phyloP scores from a whole-genome alignment of 2,329 filamentous ascomycete species.

The Xylariales sp. region DNA sequence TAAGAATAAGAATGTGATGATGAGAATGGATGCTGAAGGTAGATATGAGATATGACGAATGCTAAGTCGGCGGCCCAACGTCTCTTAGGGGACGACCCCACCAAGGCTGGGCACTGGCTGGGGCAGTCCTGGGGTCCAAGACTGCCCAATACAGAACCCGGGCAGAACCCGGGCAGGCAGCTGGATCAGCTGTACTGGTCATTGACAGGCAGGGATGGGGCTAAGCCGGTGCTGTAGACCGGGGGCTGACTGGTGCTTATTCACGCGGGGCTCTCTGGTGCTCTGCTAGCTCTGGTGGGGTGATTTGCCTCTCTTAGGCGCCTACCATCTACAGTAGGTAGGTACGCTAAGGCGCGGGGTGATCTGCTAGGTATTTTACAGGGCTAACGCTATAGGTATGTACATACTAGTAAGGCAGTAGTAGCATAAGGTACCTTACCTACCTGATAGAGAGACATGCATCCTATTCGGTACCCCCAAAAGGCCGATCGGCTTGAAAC shows the following conservation, averaged over 20 bases:
- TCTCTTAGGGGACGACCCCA: conserved; percentile 16
- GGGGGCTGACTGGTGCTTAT: conserved; percentile 17
- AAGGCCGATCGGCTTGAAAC: too few species aligned
- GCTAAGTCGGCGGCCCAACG: conserved; percentile 11
- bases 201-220: conserved; percentile 20
- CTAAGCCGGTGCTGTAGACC: not conserved
- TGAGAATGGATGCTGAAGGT: not conserved
- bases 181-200: conserved; percentile 35
- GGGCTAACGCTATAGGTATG: not conserved
- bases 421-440: not conserved
- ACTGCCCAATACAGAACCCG: not conserved
- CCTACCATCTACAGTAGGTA: not conserved
- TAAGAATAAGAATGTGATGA: conserved; percentile 16
- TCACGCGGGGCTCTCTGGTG: conserved; percentile 20
- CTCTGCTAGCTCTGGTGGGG: conserved; percentile 1
- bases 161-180: conserved; percentile 9
- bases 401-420: not conserved
- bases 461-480: too few species aligned
- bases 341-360: too few species aligned
- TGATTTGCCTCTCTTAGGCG: not conserved
- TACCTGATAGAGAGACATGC: too few species aligned
- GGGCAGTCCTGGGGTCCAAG: too few species aligned
- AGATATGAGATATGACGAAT: conserved; percentile 28
- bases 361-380: too few species aligned
- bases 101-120: not conserved